Conservation (phyloP, 163 green algal genomes). For the Chloromonas sp. region DNA sequence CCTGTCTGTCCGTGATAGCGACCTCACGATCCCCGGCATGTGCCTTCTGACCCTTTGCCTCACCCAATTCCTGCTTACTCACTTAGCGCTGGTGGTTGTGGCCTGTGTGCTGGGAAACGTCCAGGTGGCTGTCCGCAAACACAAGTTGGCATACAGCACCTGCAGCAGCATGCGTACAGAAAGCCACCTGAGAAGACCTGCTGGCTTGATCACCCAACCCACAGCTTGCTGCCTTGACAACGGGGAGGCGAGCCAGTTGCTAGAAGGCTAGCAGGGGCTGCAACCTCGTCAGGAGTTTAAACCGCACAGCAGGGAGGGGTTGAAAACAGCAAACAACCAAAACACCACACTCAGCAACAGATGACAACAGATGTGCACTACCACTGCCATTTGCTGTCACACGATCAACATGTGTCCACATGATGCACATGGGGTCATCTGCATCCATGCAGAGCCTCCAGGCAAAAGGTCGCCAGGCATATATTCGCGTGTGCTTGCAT, state of each 20-base stretch:
- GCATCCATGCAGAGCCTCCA: too few species aligned
- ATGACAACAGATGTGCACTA: neutral
- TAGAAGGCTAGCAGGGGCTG: too few species aligned
- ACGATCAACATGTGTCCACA: neutral
- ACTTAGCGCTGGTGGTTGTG: neutral
- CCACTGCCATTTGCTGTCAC: neutral
- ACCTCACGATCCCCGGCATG: too few species aligned
- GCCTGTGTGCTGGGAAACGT: slow-evolving; percentile 12
- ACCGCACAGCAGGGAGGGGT: neutral
- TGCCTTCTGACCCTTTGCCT: neutral
- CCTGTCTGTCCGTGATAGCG: neutral
- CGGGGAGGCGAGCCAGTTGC: too few species aligned
- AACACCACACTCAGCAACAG: neutral
- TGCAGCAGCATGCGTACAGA: slow-evolving; percentile 6
- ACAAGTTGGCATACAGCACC: slow-evolving; percentile 42
- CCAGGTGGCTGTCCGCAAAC: slow-evolving; percentile 38
- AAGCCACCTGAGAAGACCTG: neutral
- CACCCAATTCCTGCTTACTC: too few species aligned
- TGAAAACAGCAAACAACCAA: neutral
- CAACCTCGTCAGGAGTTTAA: too few species aligned
- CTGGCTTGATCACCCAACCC: neutral
- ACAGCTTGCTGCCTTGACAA: neutral
- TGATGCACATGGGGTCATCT: too few species aligned
- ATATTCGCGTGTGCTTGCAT: neutral
- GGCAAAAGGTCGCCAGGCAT: too few species aligned